Conservation (phyloP, 495 filamentous ascomycete species). For the Penicillium herquei region DNA sequence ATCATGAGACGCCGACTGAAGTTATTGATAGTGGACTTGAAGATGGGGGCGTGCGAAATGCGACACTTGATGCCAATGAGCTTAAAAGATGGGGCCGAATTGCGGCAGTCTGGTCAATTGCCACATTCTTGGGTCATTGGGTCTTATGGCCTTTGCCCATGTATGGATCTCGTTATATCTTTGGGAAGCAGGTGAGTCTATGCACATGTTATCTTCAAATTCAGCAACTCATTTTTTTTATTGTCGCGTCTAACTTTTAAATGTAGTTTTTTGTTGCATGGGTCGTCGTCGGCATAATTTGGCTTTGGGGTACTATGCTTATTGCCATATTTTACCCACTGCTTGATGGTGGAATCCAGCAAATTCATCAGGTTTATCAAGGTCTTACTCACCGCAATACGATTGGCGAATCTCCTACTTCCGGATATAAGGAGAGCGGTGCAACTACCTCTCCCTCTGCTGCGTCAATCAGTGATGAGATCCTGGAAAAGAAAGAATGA, state of each 20-base stretch:
- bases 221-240: not conserved
- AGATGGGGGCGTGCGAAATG: constrained; percentile 3
- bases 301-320: constrained; percentile 56
- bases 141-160: constrained; percentile 43
- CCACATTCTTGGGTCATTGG: constrained; percentile 40
- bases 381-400: constrained; percentile 6
- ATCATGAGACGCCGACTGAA: not conserved
- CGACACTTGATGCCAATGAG: constrained; percentile 20
- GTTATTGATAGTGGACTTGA: constrained; percentile 2
- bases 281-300: constrained; percentile 73
- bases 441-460: constrained; percentile 11
- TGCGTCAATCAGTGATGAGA: constrained; percentile 9
- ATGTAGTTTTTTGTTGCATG: constrained; percentile 71
- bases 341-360: constrained; percentile 32
- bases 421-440: not conserved
- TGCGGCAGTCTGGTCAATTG: constrained; percentile 34
- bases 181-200: constrained; percentile 27
- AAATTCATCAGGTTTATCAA: constrained; percentile 25
- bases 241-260: not conserved
- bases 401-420: not conserved
- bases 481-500: not conserved
- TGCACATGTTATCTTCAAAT: not conserved
- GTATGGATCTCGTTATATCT: constrained; percentile 40
- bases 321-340: constrained; percentile 36
- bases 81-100: constrained; percentile 38